Evolutionary conservation across 805 yeast species (phyloP), one percentile per base, ranked within the genome.

Genomic region (Pachysolen tannophilus): DNA sequence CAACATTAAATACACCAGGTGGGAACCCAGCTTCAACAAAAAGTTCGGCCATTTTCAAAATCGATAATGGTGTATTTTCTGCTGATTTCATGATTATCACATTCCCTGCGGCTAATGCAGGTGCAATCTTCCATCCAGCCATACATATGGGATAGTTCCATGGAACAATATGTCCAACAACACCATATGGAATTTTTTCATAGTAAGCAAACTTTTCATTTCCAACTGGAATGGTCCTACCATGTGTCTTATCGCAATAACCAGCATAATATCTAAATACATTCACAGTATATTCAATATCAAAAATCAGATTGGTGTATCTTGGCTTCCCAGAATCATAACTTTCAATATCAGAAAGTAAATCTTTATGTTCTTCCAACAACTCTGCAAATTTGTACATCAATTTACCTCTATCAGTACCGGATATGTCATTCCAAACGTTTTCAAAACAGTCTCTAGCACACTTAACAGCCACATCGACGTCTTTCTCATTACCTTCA

Each of bases 101-200:
- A 63, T 80, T 78, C 56, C 86, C 86, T 44, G 85, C 75, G 30
- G 82, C 81, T 45, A 80, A 60, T 36, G 83, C 84, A 14, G 90
- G 87, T 26, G 81, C 85, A 40, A 81, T 63, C 54, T 81, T 81
- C 90, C 90, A 81, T 20, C 81, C 59, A 54, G 77, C 65, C 83
- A 81, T 80, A 68, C 78, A 69, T 47, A 81, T 61, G 42, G 90
- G 90, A 69, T 79, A 81, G 57, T 81, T 81, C 88, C 88, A 81
- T 48, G 90, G 88, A 44, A 81, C 78, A 46, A 82, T 79, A 55
- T 78, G 83, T 33, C 85, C 92, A 60, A 85, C 79, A 18, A 80
- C 82, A 52, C 88, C 90, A 33, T 37, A 37, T 23, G 40, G 40
- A 8, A 37, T 30, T 13, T 15, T 33, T 8, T 37, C 37, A 41